phyloP scores from a whole-genome alignment of 1,139 yeast species.

The Taiozyma sp. region DNA sequence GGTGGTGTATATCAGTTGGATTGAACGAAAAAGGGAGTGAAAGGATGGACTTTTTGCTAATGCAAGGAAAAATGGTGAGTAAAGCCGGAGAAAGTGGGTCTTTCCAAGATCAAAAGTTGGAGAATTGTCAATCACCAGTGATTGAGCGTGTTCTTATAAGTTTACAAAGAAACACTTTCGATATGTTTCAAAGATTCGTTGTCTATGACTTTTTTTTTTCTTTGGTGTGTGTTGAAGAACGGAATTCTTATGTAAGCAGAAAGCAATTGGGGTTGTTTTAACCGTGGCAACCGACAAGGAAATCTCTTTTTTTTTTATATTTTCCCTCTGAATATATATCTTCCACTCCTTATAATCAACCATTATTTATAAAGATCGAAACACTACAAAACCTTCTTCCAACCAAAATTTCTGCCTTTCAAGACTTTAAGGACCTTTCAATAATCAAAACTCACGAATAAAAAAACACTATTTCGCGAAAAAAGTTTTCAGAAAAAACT shows the following conservation, averaged over 20 bases:
- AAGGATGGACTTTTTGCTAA: neutral
- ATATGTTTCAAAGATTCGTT: neutral
- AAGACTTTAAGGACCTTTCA: too few relatives aligned
- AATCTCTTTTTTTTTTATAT: too few relatives aligned
- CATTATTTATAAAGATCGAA: too few relatives aligned
- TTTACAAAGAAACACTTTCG: neutral
- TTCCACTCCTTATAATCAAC: too few relatives aligned
- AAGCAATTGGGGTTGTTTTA: neutral
- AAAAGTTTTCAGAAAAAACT: conserved; percentile 3
- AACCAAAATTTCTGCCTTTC: too few relatives aligned
- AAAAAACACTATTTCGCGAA: neutral
- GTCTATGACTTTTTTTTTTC: neutral
- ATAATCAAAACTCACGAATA: too few relatives aligned
- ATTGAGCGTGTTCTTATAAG: neutral
- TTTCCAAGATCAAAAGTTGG: too few relatives aligned
- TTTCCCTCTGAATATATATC: too few relatives aligned
- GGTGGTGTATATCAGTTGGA: neutral
- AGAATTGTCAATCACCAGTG: neutral
- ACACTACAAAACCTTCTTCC: too few relatives aligned
- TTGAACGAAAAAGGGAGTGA: neutral
- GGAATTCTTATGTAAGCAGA: neutral
- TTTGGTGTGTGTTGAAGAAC: too few relatives aligned
- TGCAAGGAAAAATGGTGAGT: neutral
- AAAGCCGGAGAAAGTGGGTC: neutral
- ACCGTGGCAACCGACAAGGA: too few relatives aligned